Evolutionary conservation across 139 green algal genomes (phyloP), one percentile per base, ranked within the genome.

Genomic region (Coelastrella sp.): DNA sequence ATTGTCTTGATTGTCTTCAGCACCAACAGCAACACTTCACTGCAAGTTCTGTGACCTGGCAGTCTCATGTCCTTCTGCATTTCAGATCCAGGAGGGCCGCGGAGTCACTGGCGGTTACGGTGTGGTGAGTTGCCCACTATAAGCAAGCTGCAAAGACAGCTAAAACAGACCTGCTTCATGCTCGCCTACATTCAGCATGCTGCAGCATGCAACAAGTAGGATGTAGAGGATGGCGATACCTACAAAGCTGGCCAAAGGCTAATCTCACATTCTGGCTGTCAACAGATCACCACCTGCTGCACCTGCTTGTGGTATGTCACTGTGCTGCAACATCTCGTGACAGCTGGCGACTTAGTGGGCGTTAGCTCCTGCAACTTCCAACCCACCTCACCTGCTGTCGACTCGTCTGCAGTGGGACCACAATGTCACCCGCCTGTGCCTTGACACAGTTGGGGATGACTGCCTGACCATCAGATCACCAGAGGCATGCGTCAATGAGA

Each of bases 401-500:
- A 14, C 15, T 14, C 70, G 19, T 24, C 25, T 80, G 74, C 74
- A 80, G 74, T 80, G 74, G 74, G 24, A 80, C 25, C 25, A n/a
- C 25, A 58, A 58, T 59, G 74, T 80, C 1, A 80, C 24, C 15
- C 74, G 74, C 25, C 24, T 80, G 24, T 80, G 74, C 20, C 10
- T 9, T 8, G 17, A 57, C 74, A 58, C 20, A 8, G 15, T 58
- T 58, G 24, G 25, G 9, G 9, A 20, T 7, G 74, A 80, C 9
- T 80, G 74, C 25, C 20, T 80, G 25, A 10, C 10, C 7, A 17
- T 80, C 24, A 57, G 25, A 7, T 59, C 25, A 57, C 25, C 74
- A 19, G 74, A 80, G 25, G 74, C 74, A 11, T 80, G 74, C 58
- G 74, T 80, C 24, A 80, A 80, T 80, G 74, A 80, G 8, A 57